These are phyloP conservation scores for Lavandula angustifolia DNA, from an alignment of 257 asterid species.

Conservation along the genomic window DNA sequence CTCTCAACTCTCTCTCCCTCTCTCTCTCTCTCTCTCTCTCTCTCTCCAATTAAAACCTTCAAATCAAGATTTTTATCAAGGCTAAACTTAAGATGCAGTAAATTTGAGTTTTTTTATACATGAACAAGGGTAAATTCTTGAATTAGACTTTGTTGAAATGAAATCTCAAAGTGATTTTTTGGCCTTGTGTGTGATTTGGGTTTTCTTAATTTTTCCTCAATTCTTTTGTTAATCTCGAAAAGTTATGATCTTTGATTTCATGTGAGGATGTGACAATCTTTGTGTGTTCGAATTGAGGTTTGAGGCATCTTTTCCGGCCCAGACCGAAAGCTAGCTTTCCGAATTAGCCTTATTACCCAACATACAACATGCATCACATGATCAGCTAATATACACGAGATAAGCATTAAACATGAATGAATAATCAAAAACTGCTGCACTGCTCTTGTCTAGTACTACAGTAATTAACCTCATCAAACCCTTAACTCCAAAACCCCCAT, in stretches of 20 bases:
- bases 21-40: background rate
- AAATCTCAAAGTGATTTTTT: conserved; percentile 26
- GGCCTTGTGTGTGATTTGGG: background rate
- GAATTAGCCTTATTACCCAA: conserved; percentile 42
- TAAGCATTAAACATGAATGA: background rate
- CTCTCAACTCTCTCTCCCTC: too few species aligned
- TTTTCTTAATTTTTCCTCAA: too few species aligned
- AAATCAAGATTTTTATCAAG: conserved; percentile 14
- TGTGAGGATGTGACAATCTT: conserved; percentile 31
- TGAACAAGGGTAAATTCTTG: background rate
- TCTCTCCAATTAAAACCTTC: background rate
- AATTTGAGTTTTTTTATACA: background rate
- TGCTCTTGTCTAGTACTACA: background rate
- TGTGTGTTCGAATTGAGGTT: conserved; percentile 34
- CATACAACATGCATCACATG: background rate
- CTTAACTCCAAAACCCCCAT: background rate
- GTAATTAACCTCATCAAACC: too few species aligned
- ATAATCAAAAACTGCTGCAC: background rate
- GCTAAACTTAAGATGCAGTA: too few species aligned
- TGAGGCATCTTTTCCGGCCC: conserved; percentile 30
- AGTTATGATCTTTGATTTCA: conserved; percentile 42
- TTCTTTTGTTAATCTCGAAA: background rate
- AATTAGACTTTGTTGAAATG: background rate
- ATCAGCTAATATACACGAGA: background rate
- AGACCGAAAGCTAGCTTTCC: conserved; percentile 31